phyloP scores from a whole-genome alignment of 148 eudicot species.

The Camellia sinensis region DNA sequence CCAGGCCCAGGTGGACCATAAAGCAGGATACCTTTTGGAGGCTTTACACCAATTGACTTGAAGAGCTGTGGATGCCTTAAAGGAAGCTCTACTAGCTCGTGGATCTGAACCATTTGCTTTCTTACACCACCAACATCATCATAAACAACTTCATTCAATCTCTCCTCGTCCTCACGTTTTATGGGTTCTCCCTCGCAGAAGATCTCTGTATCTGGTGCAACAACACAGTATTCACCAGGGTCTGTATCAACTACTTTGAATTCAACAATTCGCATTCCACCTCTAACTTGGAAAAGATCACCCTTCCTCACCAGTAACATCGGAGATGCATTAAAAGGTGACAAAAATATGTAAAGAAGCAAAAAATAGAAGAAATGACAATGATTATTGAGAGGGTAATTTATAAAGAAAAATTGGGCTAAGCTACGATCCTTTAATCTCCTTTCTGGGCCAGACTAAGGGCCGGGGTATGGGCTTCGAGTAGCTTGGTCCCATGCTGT shows the following conservation, averaged over 20 bases:
- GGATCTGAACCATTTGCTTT: slow-evolving; percentile 38
- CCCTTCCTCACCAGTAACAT: slow-evolving; percentile 24
- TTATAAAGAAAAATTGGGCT: no score
- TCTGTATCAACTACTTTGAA: slow-evolving; percentile 38
- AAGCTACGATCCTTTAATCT: no score
- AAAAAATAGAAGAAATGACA: no score
- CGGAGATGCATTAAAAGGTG: not conserved
- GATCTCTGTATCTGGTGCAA: slow-evolving; percentile 35
- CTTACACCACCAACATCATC: slow-evolving; percentile 38
- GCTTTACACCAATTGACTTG: slow-evolving; percentile 37
- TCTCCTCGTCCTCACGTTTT: slow-evolving; percentile 36
- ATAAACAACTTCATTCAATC: slow-evolving; percentile 32
- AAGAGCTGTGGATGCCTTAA: slow-evolving; percentile 36
- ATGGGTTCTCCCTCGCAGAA: slow-evolving; percentile 37
- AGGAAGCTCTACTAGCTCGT: slow-evolving; percentile 35
- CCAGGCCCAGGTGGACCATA: slow-evolving; percentile 39
- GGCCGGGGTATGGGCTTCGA: no score
- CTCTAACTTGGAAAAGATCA: slow-evolving; percentile 34
- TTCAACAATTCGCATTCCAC: slow-evolving; percentile 34
- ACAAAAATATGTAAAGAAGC: not conserved
- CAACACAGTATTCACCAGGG: slow-evolving; percentile 36
- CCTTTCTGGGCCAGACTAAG: no score
- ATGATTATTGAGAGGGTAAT: no score
- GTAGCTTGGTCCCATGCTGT: no score
- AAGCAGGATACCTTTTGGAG: slow-evolving; percentile 34